These are phyloP conservation scores for Gossypioides kirkii DNA, from an alignment of 345 rosid species.

Conservation along the genomic window DNA sequence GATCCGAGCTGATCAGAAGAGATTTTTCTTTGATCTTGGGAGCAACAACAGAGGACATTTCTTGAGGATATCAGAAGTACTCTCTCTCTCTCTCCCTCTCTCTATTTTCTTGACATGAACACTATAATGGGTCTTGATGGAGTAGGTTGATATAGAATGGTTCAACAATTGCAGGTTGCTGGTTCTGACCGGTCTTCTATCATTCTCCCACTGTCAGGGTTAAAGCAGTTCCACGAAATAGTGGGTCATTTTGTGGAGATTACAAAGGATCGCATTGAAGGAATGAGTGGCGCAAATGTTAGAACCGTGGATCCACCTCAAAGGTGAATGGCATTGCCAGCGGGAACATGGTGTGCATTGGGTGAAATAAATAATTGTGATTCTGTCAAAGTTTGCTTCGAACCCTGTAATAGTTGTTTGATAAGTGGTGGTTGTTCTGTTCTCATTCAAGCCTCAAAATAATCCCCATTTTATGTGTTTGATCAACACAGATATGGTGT, in stretches of 20 bases:
- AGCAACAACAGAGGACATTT: conserved; percentile 94
- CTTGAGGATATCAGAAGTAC: conserved; percentile 91
- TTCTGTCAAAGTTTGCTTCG: conserved; percentile 29
- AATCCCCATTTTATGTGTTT: conserved; percentile 32
- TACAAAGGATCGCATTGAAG: conserved; percentile 85
- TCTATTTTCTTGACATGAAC: background rate
- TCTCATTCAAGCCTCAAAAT: conserved; percentile 38
- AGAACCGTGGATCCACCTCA: conserved; percentile 89
- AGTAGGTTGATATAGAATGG: background rate
- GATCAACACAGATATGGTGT: conserved; percentile 15
- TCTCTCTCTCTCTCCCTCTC: background rate
- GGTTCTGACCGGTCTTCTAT: conserved; percentile 95
- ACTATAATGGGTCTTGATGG: no score
- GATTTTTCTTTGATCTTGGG: conserved; percentile 94
- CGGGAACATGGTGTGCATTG: conserved; percentile 19
- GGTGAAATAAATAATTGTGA: conserved; percentile 9
- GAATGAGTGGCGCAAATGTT: conserved; percentile 78
- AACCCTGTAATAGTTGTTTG: conserved; percentile 29
- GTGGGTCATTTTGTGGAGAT: conserved; percentile 95
- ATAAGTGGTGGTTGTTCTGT: conserved; percentile 24
- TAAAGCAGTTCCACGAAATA: conserved; percentile 87
- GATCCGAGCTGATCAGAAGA: conserved; percentile 86
- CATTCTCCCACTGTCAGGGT: conserved; percentile 88
- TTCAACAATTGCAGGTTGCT: conserved; percentile 56
- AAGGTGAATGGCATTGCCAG: conserved; percentile 44